These are phyloP conservation scores for Litchi chinensis DNA, from an alignment of 345 rosid species.

Conservation along the genomic window DNA sequence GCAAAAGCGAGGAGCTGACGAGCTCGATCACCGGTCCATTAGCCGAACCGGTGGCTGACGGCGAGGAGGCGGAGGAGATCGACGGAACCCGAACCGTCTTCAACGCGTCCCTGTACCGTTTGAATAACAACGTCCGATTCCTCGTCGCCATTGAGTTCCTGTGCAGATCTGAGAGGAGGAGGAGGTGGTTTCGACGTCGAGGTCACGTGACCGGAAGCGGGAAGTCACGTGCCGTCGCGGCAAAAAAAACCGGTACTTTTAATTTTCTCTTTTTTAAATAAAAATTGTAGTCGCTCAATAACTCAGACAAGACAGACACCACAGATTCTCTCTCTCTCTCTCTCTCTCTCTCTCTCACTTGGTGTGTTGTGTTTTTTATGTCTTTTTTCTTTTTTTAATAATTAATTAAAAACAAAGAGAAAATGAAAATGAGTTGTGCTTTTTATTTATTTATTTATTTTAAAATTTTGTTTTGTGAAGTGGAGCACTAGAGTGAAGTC, in stretches of 20 bases:
- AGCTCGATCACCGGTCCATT: slow-evolving; percentile 83
- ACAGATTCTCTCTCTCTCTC: too few relatives aligned
- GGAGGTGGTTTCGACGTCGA: background rate
- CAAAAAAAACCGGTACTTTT: background rate
- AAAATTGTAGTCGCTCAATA: background rate
- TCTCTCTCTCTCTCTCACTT: too few relatives aligned
- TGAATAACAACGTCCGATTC: slow-evolving; percentile 69
- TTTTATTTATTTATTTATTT: too few relatives aligned
- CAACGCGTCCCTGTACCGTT: slow-evolving; percentile 83
- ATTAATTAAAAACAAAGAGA: too few relatives aligned
- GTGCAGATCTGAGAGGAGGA: slow-evolving; percentile 33
- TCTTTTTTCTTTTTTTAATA: too few relatives aligned
- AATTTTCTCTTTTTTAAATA: background rate
- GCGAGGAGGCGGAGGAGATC: slow-evolving; percentile 44
- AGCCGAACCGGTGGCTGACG: slow-evolving; percentile 33
- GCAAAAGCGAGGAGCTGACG: slow-evolving; percentile 77
- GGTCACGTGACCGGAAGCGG: slow-evolving; percentile 23
- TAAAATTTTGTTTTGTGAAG: too few relatives aligned
- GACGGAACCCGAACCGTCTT: slow-evolving; percentile 80
- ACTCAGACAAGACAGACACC: background rate
- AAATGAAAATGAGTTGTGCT: too few relatives aligned
- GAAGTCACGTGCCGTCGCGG: slow-evolving; percentile 22
- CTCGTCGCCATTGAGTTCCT: slow-evolving; percentile 72
- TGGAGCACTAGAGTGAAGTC: too few relatives aligned
- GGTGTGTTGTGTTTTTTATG: too few relatives aligned